Base-by-base conservation (phyloP, 805 yeast species). In the Candida peoriensis region DNA sequence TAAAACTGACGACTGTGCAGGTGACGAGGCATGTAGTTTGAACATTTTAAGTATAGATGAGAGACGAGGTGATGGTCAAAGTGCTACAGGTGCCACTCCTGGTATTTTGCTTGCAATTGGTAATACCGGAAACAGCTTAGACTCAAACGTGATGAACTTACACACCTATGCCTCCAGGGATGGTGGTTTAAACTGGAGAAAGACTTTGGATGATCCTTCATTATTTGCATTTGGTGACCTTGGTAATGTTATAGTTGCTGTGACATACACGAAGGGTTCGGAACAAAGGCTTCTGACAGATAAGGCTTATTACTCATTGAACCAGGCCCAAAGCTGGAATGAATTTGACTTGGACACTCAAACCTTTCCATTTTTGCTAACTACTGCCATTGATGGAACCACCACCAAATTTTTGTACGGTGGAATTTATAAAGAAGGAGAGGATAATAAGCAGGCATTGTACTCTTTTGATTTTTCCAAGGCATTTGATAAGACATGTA, bases 171-270 rank as follows among this genome's bases (percentile, higher is more conserved):
- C 84, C 4, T 81, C 95, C 0, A 66, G 83, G 41, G 88, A 87
- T 60, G 89, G 86, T 20, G 96, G 96, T 12, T 53, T 67, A n/a
- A 61, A 79, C 1, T 87, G 96, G 95, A 57, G 55, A 21, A 54
- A 64, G 37, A 69, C 74, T 0, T 43, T 76, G 7, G 74, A 76
- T 22, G 68, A 63, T 13, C 75, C 85, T 3, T 59, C 74, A 17
- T 43, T 66, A 2, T 76, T 72, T 42, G 64, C 78, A 0, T 79
- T 76, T 60, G 95, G 93, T 32, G 94, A 87, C 57, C 72, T 72
- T 37, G 96, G 95, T 30, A 84, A 84, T 53, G 57, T 87, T 9
- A 70, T 85, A 17, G 61, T 81, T 2, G 81, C 85, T 3, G 61
- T 74, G 9, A 54, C 56, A 14, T 50, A 43, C 23, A 27, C 28